Evolutionary conservation across 305 asterid genomes (phyloP).

Genomic region (Rubia tinctorum): DNA sequence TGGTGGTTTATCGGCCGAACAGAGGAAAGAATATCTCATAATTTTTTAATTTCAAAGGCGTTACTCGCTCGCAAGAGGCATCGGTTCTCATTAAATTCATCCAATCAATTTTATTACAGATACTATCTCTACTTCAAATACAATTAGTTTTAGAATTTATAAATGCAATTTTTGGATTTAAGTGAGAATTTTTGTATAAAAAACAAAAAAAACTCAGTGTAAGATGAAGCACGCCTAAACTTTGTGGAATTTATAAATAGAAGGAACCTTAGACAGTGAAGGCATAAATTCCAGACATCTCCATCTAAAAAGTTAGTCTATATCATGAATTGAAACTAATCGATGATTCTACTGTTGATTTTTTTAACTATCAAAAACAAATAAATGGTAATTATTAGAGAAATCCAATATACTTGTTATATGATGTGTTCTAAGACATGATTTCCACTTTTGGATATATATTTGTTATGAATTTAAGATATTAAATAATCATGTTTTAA

Average conservation of each 20-base stretch:
- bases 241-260: not conserved
- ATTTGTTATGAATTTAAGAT: too few species aligned
- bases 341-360: not conserved
- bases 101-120: constrained; percentile 28
- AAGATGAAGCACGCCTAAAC: not conserved
- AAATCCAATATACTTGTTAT: too few species aligned
- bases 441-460: too few species aligned
- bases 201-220: not conserved
- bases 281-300: not conserved
- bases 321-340: not conserved
- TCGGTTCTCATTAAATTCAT: constrained; percentile 27
- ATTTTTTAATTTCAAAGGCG: constrained; percentile 82
- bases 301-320: not conserved
- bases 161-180: not conserved
- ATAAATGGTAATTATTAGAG: too few species aligned
- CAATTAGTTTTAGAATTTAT: not conserved
- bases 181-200: not conserved
- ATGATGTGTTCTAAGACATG: too few species aligned
- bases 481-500: too few species aligned
- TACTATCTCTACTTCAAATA: constrained; percentile 19
- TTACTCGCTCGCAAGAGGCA: constrained; percentile 77
- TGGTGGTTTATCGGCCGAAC: constrained; percentile 77
- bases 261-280: not conserved
- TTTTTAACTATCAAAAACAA: not conserved
- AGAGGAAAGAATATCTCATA: constrained; percentile 75